phyloP scores from a whole-genome alignment of 305 asterid genomes.

The Euphrasia arctica region DNA sequence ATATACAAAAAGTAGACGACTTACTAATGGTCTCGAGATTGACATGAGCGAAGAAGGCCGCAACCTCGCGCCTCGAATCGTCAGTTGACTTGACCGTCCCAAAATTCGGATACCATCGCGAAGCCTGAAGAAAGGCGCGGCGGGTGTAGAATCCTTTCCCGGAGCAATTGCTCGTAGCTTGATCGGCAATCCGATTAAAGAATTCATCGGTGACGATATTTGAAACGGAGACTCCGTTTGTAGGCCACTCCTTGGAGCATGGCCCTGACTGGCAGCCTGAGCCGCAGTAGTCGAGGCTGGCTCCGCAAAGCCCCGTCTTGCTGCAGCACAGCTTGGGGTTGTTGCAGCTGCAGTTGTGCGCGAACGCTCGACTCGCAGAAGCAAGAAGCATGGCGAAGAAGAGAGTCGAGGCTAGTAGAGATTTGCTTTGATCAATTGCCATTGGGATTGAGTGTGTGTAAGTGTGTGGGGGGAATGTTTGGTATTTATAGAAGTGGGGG shows the following conservation, averaged over 20 bases:
- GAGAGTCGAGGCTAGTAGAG: no score
- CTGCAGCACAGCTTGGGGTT: no score
- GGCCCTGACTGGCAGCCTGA: constrained; percentile 36
- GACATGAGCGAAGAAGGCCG: constrained; percentile 48
- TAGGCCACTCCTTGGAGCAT: constrained; percentile 18
- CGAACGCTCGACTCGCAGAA: no score
- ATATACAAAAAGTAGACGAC: constrained; percentile 6
- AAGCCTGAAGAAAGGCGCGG: constrained; percentile 38
- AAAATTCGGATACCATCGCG: constrained; percentile 31
- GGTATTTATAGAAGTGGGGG: no score
- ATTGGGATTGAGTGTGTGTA: no score
- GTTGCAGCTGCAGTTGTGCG: no score
- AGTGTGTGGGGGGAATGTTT: no score
- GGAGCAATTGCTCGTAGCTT: constrained; percentile 34
- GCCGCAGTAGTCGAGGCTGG: constrained; percentile 31
- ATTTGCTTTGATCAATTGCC: no score
- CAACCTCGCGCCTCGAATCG: constrained; percentile 48
- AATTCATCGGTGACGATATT: constrained; percentile 38
- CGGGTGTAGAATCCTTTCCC: constrained; percentile 46
- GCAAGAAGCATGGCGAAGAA: no score
- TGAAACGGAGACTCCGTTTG: constrained; percentile 35
- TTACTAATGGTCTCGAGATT: constrained; percentile 51
- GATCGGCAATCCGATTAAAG: constrained; percentile 37
- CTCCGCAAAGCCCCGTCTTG: constrained; percentile 38
- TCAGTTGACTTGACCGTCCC: constrained; percentile 38